Base-by-base conservation (phyloP, 2,329 filamentous ascomycete genomes). In the Zymoseptoria ardabiliae region DNA sequence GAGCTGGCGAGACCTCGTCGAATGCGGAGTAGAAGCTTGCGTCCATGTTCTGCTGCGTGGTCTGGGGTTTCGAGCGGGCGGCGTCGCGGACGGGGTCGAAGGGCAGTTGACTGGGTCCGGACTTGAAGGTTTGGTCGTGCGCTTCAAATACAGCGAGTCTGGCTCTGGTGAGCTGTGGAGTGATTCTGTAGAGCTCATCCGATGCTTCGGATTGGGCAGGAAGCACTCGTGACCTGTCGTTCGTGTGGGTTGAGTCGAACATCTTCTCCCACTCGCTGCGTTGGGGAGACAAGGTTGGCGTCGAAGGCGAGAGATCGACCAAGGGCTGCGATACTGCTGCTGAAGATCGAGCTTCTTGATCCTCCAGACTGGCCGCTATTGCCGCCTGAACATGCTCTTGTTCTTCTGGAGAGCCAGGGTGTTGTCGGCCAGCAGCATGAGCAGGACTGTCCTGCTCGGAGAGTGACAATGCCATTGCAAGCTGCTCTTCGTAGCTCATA, bases 401-500 rank as follows among this genome's bases (percentile, higher is more conserved):
- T 13, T 71, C 65, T 1, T 66, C 57, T 19, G 61, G 65, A 35
- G 63, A 62, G 52, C 50, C 58, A 28, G 25, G 4, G 35, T 4
- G 35, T 13, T 17, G 35, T 41, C 17, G 35, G 17, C 35, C 3
- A 41, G 35, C 35, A 41, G 35, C 35, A 17, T 41, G 65, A 8
- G 61, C 63, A 19, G 69, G 59, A 53, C 64, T 69, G 17, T 74
- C 72, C 22, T 69, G 66, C 30, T 73, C 69, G 13, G 71, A 73
- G 21, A 74, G 61, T 1, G 71, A 73, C 21, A 73, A 62, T 11
- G 72, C 72, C 41, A 73, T 71, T 4, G 71, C 72, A 13, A 74
- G 65, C 60, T 74, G 72, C 55, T 73, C 72, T 54, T 74, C 72
- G 55, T 70, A 73, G 41, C 62, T 71, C 54, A 73, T 55, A 10